Percentiles rank a stretch among this genome's conserved stretches.
These are phyloP conservation scores for Westerdykella ornata DNA, from an alignment of 2,329 filamentous ascomycete genomes.

Conservation along the genomic window DNA sequence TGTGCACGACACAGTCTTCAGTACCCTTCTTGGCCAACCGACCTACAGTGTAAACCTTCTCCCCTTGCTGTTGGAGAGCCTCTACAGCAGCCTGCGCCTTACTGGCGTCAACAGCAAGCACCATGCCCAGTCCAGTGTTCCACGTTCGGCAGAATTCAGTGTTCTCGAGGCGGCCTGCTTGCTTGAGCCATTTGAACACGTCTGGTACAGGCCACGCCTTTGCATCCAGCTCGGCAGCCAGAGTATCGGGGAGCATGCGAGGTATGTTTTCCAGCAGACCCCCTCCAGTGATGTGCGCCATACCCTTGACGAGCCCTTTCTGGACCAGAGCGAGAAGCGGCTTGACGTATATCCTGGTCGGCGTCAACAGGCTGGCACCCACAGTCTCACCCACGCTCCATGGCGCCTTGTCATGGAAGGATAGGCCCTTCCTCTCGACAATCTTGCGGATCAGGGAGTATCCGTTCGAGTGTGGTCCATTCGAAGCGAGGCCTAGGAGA, in stretches of 20 bases:
- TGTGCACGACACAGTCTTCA: constrained; percentile 57
- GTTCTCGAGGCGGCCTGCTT: constrained; percentile 60
- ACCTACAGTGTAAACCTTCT: constrained; percentile 72
- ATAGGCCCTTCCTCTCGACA: constrained; percentile 63
- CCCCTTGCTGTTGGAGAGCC: constrained; percentile 60
- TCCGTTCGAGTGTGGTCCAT: constrained; percentile 89
- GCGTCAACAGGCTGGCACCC: constrained; percentile 74
- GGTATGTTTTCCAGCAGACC: constrained; percentile 91
- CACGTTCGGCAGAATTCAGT: constrained; percentile 86
- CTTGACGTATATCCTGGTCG: constrained; percentile 90
- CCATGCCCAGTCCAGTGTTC: constrained; percentile 94
- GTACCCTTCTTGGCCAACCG: constrained; percentile 54
- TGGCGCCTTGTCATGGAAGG: constrained; percentile 66
- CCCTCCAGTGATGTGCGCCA: constrained; percentile 95
- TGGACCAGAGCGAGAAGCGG: constrained; percentile 61
- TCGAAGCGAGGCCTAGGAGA: constrained; percentile 76
- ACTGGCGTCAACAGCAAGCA: constrained; percentile 65
- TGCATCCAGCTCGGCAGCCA: constrained; percentile 77
- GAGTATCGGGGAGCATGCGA: constrained; percentile 73
- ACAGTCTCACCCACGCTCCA: constrained; percentile 62
- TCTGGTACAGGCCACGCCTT: constrained; percentile 65
- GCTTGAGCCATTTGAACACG: constrained; percentile 84
- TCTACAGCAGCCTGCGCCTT: constrained; percentile 56
- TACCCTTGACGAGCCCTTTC: constrained; percentile 69
- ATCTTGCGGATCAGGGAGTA: constrained; percentile 95